Base-by-base conservation (phyloP, 805 yeast species). In the Candida vartiovaarae region DNA sequence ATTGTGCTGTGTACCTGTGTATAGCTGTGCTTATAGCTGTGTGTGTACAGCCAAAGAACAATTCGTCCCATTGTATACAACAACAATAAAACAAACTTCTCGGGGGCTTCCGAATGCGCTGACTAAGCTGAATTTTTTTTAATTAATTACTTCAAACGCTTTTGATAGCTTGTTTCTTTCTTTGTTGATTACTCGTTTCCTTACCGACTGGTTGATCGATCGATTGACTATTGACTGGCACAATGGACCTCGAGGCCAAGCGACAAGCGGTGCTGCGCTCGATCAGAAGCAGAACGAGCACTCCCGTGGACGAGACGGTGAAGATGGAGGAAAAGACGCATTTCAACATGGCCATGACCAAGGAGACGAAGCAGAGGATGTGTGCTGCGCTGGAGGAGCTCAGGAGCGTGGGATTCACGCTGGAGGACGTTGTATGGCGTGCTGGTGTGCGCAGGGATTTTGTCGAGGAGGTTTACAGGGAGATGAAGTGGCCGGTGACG, bases 191-290 rank as follows among this genome's bases (percentile, higher is more conserved):
- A 15, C 20, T 15, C 20, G 20, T 15, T 15, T 15, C 20, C 20
- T 15, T 15, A 15, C 20, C 20, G 20, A 15, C 20, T 15, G 20
- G 20, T 15, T 15, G 20, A 15, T 15, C 20, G 20, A 15, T 15
- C 20, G 20, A 15, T 15, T 15, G 20, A 15, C 20, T 15, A 15
- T 15, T 15, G 20, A 15, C 20, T 15, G 20, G 20, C 20, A 15
- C 20, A 15, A 23, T 47, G 8, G 56, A 53, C 26, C 29, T 56
- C 10, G 55, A 52, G 44, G 41, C 47, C 31, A 55, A 50, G 46
- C 43, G 58, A 20, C 51, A 34, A 27, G 60, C 60, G 8, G 57
- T 55, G n/a, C 46, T 56, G 6, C 55, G 45, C 2, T 56, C 60
- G 1, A 39, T 56, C 44, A 49, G 46, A 44, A 49, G 43, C 29